These are phyloP conservation scores for Penicillium sp. DNA, from an alignment of 2,329 filamentous ascomycete genomes.

Conservation along the genomic window DNA sequence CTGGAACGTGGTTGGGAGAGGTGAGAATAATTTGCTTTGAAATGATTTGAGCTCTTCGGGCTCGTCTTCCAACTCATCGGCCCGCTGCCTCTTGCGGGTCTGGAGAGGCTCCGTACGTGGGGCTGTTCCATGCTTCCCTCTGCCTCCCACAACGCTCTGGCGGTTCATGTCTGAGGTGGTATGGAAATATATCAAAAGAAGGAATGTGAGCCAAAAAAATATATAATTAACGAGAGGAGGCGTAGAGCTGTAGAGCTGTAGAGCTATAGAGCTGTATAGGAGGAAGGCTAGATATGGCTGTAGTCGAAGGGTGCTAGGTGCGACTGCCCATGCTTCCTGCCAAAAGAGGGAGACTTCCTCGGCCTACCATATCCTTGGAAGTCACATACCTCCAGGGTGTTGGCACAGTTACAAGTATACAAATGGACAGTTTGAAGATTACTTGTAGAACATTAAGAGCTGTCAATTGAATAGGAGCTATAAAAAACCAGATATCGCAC, in stretches of 20 bases:
- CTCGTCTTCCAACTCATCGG: neutral
- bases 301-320: neutral
- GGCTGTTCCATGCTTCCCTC: neutral
- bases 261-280: too few relatives aligned
- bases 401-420: too few relatives aligned
- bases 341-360: neutral
- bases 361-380: neutral
- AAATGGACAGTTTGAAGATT: too few relatives aligned
- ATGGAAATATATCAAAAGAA: too few relatives aligned
- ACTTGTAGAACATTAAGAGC: too few relatives aligned
- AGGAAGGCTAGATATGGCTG: neutral
- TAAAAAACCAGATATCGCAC: neutral
- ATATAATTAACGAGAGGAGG: neutral
- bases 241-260: too few relatives aligned
- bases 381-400: too few relatives aligned
- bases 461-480: neutral
- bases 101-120: neutral
- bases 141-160: neutral
- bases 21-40: neutral
- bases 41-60: neutral
- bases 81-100: neutral
- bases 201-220: too few relatives aligned
- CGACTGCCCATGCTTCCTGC: neutral
- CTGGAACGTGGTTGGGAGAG: neutral
- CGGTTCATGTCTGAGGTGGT: neutral